phyloP scores from a whole-genome alignment of 2,329 filamentous ascomycete species.

The Talaromyces marneffei region DNA sequence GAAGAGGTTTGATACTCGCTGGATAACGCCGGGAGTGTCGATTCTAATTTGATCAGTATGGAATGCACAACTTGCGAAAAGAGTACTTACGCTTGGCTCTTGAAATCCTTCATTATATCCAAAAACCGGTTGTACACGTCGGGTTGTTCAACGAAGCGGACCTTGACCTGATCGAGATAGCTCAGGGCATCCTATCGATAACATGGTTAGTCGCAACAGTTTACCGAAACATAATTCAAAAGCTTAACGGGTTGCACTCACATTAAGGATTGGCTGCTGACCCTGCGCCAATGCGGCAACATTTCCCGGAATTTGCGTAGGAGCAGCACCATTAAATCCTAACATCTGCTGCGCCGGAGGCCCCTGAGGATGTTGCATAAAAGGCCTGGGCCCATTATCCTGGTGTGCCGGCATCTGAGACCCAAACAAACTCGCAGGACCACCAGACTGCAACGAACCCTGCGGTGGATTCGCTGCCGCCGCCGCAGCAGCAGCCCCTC shows the following conservation, averaged over 20 bases:
- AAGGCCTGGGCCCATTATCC: constrained; percentile 51
- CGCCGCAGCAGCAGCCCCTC: constrained; percentile 53
- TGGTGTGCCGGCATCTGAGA: constrained; percentile 56
- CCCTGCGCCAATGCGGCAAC: constrained; percentile 63
- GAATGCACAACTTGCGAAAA: neutral
- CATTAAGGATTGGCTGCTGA: constrained; percentile 74
- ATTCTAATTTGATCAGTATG: constrained; percentile 50
- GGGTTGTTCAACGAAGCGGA: constrained; percentile 92
- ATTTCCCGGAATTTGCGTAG: constrained; percentile 43
- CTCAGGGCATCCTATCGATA: constrained; percentile 66
- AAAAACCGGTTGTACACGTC: constrained; percentile 96
- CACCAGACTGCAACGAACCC: constrained; percentile 53
- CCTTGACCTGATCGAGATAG: constrained; percentile 97
- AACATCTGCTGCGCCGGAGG: constrained; percentile 49
- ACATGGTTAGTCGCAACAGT: neutral
- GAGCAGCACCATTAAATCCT: constrained; percentile 41
- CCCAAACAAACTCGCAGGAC: constrained; percentile 62
- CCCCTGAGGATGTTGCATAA: constrained; percentile 57
- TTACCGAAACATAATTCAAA: neutral
- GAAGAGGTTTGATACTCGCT: constrained; percentile 90
- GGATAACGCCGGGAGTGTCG: constrained; percentile 95
- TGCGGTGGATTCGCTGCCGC: constrained; percentile 44
- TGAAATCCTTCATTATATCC: constrained; percentile 99
- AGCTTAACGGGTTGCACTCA: constrained; percentile 32
- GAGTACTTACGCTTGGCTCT: constrained; percentile 76